A percentile compares a stretch with the other conserved stretches of the same genome.
Evolutionary conservation across 1,284 basidiomycete genomes (phyloP).

Genomic region (Neolentinus lepideus): DNA sequence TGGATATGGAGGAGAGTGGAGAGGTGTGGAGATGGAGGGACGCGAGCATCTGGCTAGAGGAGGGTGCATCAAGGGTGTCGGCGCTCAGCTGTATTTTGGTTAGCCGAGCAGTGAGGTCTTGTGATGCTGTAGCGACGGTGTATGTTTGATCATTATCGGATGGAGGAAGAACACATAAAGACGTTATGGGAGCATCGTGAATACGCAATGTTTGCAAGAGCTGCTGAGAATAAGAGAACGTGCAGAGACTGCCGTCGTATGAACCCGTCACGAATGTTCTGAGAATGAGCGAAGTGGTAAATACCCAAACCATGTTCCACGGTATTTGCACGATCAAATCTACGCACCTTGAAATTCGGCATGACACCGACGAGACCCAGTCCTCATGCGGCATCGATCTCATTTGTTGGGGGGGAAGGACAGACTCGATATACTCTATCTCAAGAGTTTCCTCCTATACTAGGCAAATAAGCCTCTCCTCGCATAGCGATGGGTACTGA

Average conservation of each 20-base stretch:
- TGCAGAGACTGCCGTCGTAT: constrained; percentile 72
- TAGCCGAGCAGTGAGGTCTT: constrained; percentile 72
- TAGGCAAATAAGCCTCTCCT: background rate
- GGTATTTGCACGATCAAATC: background rate
- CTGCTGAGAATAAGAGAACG: constrained; percentile 67
- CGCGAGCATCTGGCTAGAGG: constrained; percentile 36
- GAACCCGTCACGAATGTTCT: constrained; percentile 75
- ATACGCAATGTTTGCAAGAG: constrained; percentile 40
- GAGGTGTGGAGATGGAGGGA: constrained; percentile 72
- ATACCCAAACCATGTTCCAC: background rate
- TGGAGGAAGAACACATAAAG: constrained; percentile 51
- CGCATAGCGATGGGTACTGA: background rate
- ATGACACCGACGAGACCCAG: constrained; percentile 86
- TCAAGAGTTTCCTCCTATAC: constrained; percentile 81
- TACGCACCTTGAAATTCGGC: constrained; percentile 60
- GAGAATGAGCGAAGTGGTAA: constrained; percentile 3
- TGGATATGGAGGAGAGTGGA: constrained; percentile 61
- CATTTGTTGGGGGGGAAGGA: constrained; percentile 84
- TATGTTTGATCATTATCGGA: constrained; percentile 29
- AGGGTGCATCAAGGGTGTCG: constrained; percentile 19
- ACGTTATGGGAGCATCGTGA: constrained; percentile 70
- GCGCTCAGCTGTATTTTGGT: constrained; percentile 40
- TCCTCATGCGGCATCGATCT: constrained; percentile 84
- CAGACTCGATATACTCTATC: constrained; percentile 90
- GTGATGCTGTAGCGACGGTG: constrained; percentile 74